phyloP scores from a whole-genome alignment of 345 rosid species.

The Citrus inodora region DNA sequence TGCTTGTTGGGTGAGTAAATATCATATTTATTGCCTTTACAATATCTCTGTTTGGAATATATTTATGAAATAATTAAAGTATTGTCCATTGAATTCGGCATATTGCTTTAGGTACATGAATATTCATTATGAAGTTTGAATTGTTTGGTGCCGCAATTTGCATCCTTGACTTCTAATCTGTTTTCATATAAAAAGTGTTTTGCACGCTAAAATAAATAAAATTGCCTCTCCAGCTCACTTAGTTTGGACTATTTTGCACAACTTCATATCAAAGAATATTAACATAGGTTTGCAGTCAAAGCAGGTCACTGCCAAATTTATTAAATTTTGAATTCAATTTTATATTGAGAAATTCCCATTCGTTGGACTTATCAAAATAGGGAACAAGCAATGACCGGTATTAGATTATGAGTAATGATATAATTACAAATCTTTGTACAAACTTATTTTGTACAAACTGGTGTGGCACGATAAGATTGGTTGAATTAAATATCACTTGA shows the following conservation, averaged over 20 bases:
- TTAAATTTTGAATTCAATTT: no score
- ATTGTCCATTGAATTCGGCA: neutral
- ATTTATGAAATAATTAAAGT: neutral
- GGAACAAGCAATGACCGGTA: neutral
- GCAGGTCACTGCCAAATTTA: neutral
- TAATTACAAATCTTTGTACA: fast-evolving
- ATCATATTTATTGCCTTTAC: neutral
- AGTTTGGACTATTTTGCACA: neutral
- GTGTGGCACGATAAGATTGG: no score
- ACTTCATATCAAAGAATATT: neutral
- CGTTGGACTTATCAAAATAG: neutral
- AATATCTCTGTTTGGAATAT: neutral
- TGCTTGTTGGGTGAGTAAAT: neutral
- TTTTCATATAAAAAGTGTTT: neutral
- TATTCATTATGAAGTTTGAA: neutral
- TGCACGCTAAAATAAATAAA: neutral
- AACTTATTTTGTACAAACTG: no score
- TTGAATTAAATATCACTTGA: no score
- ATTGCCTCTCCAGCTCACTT: neutral
- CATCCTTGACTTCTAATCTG: neutral
- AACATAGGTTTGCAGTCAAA: neutral
- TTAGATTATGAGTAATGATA: no score
- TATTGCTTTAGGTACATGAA: neutral
- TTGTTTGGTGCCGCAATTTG: conserved; percentile 3
- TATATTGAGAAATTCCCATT: neutral